phyloP scores from a whole-genome alignment of 2,329 filamentous ascomycete genomes.

The Septoria linicola region DNA sequence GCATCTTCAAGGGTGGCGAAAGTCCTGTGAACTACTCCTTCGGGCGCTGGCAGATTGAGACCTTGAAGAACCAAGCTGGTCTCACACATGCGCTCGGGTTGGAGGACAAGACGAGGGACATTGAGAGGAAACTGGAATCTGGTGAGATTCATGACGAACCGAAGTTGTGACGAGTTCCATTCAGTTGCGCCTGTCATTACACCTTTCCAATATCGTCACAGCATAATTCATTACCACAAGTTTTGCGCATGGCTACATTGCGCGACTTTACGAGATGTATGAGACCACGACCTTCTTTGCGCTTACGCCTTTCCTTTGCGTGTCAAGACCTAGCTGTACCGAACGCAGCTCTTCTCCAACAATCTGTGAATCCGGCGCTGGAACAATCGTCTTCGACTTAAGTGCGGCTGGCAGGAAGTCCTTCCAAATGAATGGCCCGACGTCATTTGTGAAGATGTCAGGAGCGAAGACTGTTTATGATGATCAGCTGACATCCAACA shows the following conservation, averaged over 20 bases:
- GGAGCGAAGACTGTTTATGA: constrained; percentile 18
- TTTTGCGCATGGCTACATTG: not conserved
- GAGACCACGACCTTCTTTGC: constrained; percentile 42
- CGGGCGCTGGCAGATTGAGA: constrained; percentile 28
- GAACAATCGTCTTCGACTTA: constrained; percentile 32
- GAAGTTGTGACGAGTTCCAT: constrained; percentile 12
- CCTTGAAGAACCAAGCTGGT: constrained; percentile 24
- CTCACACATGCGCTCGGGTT: constrained; percentile 25
- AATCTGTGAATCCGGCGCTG: constrained; percentile 38
- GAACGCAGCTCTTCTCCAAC: constrained; percentile 41
- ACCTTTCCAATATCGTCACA: not conserved
- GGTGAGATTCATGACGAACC: constrained; percentile 17
- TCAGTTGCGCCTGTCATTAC: too few species aligned
- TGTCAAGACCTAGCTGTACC: constrained; percentile 41
- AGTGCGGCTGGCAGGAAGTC: constrained; percentile 33
- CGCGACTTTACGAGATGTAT: constrained; percentile 20
- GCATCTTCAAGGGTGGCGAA: constrained; percentile 52
- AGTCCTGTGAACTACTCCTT: constrained; percentile 53
- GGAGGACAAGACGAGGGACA: constrained; percentile 17
- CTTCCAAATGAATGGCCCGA: constrained; percentile 34
- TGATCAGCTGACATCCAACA: too few species aligned
- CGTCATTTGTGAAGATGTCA: constrained; percentile 30
- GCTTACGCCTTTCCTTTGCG: constrained; percentile 41
- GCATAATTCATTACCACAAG: not conserved
- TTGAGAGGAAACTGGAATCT: constrained; percentile 23